Evolutionary conservation across 2,329 filamentous ascomycete species (phyloP).

Genomic region (Alternaria alternata): DNA sequence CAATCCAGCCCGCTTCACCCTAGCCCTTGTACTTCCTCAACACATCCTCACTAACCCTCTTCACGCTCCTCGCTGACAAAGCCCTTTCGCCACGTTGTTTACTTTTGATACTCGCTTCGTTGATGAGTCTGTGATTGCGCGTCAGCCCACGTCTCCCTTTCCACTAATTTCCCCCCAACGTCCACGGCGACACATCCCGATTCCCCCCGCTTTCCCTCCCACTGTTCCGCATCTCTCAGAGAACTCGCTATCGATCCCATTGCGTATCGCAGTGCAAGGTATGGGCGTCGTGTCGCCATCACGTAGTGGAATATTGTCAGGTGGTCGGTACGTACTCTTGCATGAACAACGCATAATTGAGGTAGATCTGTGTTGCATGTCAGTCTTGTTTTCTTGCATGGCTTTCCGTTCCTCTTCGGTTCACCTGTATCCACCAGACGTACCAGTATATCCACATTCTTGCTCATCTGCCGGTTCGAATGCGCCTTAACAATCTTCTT

Average conservation of each 20-base stretch:
- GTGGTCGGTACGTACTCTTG: slow-evolving; percentile 59
- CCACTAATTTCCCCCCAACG: rapidly evolving
- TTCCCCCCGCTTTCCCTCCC: too few relatives aligned
- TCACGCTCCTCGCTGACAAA: slow-evolving; percentile 77
- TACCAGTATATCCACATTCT: slow-evolving; percentile 86
- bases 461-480: slow-evolving; percentile 79
- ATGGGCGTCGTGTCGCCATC: background rate
- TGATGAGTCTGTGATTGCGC: slow-evolving; percentile 68
- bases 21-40: slow-evolving; percentile 50
- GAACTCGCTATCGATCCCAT: too few relatives aligned
- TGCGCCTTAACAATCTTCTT: slow-evolving; percentile 93
- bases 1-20: too few relatives aligned
- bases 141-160: background rate
- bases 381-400: background rate
- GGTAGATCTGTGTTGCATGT: slow-evolving; percentile 71
- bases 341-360: slow-evolving; percentile 86
- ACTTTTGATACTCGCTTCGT: slow-evolving; percentile 78
- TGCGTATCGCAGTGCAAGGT: too few relatives aligned
- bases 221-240: too few relatives aligned
- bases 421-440: slow-evolving; percentile 28
- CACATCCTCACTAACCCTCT: slow-evolving; percentile 73
- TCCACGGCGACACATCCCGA: rapidly evolving
- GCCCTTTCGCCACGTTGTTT: slow-evolving; percentile 77
- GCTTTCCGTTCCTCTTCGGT: background rate
- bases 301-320: background rate